Evolutionary conservation across 495 filamentous ascomycete genomes (phyloP).

Genomic region (Aspergillus ostianus): DNA sequence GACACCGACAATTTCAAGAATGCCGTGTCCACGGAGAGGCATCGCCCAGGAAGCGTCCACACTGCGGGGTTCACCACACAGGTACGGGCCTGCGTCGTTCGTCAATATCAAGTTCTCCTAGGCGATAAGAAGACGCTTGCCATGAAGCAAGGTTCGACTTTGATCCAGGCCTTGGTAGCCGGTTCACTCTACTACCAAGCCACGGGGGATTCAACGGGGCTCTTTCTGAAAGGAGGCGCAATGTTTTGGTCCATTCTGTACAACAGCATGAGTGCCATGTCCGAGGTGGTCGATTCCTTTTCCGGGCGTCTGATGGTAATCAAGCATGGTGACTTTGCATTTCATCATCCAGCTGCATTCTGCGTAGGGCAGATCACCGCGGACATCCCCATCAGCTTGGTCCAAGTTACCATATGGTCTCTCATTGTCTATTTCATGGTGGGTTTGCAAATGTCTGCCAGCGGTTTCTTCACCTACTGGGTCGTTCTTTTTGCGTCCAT

Average conservation of each 20-base stretch:
- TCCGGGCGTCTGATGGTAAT: slow-evolving; percentile 14
- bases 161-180: background rate
- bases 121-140: background rate
- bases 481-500: background rate
- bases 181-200: slow-evolving; percentile 35
- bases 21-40: slow-evolving; percentile 36
- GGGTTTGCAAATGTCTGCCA: background rate
- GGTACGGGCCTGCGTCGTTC: background rate
- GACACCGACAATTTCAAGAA: slow-evolving; percentile 47
- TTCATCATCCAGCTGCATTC: slow-evolving; percentile 2
- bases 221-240: slow-evolving; percentile 51
- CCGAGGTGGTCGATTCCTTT: slow-evolving; percentile 47
- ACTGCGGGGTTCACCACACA: background rate
- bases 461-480: background rate
- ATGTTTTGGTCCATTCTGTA: slow-evolving; percentile 35
- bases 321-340: background rate
- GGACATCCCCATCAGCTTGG: background rate
- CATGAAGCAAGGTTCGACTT: slow-evolving; percentile 1
- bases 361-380: background rate
- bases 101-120: background rate
- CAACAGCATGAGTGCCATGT: slow-evolving; percentile 59
- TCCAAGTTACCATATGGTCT: background rate
- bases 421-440: slow-evolving; percentile 1
- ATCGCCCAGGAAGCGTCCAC: slow-evolving; percentile 2
- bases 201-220: slow-evolving; percentile 38